phyloP scores from a whole-genome alignment of 192 early-diverging fungal genomes.

The Backusella psychrophila region DNA sequence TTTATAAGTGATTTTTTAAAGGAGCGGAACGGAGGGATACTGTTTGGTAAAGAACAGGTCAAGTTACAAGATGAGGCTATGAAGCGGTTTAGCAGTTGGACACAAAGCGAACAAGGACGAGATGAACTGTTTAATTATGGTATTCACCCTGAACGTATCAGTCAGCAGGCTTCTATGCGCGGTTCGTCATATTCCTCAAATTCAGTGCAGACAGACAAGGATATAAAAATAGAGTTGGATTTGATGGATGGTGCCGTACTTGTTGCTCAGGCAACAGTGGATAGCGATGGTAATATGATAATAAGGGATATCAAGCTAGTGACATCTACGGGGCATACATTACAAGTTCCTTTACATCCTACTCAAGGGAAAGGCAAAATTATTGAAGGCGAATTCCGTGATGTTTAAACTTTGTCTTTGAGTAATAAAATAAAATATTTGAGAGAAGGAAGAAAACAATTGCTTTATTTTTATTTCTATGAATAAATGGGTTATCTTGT shows the following conservation, averaged over 20 bases:
- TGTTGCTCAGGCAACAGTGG: neutral
- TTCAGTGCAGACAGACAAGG: neutral
- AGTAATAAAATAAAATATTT: neutral
- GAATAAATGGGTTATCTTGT: neutral
- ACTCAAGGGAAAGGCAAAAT: neutral
- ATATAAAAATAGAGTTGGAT: conserved; percentile 10
- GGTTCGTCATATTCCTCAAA: neutral
- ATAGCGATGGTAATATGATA: neutral
- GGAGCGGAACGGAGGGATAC: neutral
- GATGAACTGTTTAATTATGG: conserved; percentile 1
- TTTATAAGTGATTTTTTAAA: neutral
- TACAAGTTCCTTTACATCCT: neutral
- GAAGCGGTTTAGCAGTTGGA: neutral
- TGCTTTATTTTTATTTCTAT: neutral
- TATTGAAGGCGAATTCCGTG: conserved; percentile 14
- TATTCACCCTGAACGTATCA: neutral
- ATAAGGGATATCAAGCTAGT: conserved; percentile 6
- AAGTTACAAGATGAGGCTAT: conserved; percentile 1
- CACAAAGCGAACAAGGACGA: neutral
- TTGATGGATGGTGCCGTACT: neutral
- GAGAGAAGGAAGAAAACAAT: neutral
- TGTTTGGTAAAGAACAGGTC: conserved; percentile 4
- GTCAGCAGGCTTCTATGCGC: neutral
- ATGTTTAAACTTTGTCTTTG: neutral
- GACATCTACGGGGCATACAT: neutral